A percentile compares a stretch with the other conserved stretches of the same genome.
Conservation (phyloP, 108 stramenopile genomes). For the Nannochloropsis granulata region DNA sequence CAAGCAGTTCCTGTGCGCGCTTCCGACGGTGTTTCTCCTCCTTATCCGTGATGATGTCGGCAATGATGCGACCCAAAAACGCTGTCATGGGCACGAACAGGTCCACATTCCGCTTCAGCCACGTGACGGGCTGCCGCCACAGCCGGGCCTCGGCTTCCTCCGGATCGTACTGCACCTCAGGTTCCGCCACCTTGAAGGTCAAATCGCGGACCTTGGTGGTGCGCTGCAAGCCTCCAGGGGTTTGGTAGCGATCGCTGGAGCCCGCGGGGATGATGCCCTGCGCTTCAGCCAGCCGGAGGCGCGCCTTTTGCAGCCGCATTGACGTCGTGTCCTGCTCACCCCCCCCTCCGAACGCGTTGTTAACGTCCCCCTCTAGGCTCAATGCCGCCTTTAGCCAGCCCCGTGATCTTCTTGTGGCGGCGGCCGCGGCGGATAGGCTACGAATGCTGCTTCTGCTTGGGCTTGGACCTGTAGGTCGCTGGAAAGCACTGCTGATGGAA, state of each 20-base stretch:
- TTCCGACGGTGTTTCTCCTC: constrained; percentile 33
- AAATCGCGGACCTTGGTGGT: constrained; percentile 2
- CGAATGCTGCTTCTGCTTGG: no score
- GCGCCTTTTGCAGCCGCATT: not conserved
- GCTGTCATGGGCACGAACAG: constrained; percentile 72
- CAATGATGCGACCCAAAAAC: constrained; percentile 56
- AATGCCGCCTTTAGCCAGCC: not conserved
- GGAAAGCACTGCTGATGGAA: no score
- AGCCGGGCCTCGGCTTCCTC: constrained; percentile 52
- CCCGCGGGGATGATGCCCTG: constrained; percentile 4
- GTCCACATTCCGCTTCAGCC: constrained; percentile 79
- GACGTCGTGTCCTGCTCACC: not conserved
- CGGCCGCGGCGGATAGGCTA: no score
- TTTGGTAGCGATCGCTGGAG: not conserved
- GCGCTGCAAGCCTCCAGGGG: not conserved
- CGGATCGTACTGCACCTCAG: constrained; percentile 72
- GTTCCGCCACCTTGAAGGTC: constrained; percentile 51
- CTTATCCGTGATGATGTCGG: constrained; percentile 47
- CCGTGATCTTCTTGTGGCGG: not conserved
- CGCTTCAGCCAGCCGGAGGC: not conserved
- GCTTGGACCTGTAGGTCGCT: no score
- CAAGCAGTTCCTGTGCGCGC: constrained; percentile 55
- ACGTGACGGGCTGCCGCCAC: constrained; percentile 66
- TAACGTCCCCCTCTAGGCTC: not conserved
- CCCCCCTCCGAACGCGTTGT: not conserved